A percentile compares a stretch with the other conserved stretches of the same genome.
phyloP scores from a whole-genome alignment of 2,329 filamentous ascomycete species.

The Penicillium sp. region DNA sequence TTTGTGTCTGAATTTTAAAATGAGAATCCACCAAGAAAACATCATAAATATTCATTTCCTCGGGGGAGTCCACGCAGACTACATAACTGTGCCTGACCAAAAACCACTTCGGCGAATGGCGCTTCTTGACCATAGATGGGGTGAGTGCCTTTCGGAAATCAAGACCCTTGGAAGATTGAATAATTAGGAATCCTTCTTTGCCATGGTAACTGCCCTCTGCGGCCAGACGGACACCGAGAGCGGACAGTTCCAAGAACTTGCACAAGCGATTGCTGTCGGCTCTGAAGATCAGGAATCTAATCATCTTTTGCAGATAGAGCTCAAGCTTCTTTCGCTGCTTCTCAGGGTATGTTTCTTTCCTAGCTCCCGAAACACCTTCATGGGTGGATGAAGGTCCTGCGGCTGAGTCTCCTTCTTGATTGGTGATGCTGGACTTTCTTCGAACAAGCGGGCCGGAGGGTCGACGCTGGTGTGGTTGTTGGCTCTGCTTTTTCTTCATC shows the following conservation, averaged over 20 bases:
- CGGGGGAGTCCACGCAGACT: slow-evolving; percentile 95
- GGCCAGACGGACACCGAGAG: slow-evolving; percentile 86
- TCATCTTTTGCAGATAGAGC: slow-evolving; percentile 87
- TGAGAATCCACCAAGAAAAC: slow-evolving; percentile 93
- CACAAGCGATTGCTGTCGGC: slow-evolving; percentile 93
- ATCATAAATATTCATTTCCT: slow-evolving; percentile 98
- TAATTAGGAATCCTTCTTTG: slow-evolving; percentile 91
- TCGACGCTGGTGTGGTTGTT: slow-evolving; percentile 38
- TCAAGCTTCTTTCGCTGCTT: slow-evolving; percentile 82
- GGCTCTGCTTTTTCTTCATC: slow-evolving; percentile 48
- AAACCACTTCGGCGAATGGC: slow-evolving; percentile 95
- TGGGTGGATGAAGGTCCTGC: slow-evolving; percentile 33
- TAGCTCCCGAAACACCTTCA: slow-evolving; percentile 39
- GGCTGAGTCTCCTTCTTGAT: slow-evolving; percentile 40
- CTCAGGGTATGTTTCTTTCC: slow-evolving; percentile 66
- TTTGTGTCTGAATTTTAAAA: slow-evolving; percentile 76
- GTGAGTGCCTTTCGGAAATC: slow-evolving; percentile 80
- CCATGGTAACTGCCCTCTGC: slow-evolving; percentile 96
- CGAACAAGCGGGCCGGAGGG: slow-evolving; percentile 58
- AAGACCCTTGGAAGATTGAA: slow-evolving; percentile 84
- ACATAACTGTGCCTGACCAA: slow-evolving; percentile 96
- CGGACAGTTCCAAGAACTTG: slow-evolving; percentile 92
- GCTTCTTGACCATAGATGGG: slow-evolving; percentile 72
- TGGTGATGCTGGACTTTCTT: slow-evolving; percentile 55
- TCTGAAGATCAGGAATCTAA: slow-evolving; percentile 93